A percentile compares a stretch with the other conserved stretches of the same genome.
phyloP scores from a whole-genome alignment of 106 monocot species.

The Xerophyta viscosa region DNA sequence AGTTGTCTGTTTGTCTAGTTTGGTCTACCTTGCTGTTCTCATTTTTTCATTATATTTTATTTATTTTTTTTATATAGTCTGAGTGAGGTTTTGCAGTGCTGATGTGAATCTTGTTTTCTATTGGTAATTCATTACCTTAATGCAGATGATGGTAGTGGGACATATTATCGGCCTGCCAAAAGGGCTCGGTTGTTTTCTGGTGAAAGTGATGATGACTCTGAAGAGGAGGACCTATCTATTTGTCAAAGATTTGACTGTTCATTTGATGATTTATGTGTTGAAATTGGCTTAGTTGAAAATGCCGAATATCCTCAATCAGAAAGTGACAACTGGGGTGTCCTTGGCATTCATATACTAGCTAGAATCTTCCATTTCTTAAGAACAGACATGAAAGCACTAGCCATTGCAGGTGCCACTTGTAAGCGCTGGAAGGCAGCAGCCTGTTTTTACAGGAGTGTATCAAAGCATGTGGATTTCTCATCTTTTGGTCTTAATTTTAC shows the following conservation, averaged over 20 bases:
- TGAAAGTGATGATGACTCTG: slow-evolving; percentile 46
- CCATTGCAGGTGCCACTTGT: slow-evolving; percentile 73
- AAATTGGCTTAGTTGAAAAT: slow-evolving; percentile 22
- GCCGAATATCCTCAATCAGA: slow-evolving; percentile 8
- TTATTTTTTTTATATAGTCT: background rate
- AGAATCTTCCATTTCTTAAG: slow-evolving; percentile 88
- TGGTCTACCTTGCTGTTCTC: too few relatives aligned
- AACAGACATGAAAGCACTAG: slow-evolving; percentile 64
- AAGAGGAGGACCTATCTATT: slow-evolving; percentile 32
- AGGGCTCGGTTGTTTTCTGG: slow-evolving; percentile 46
- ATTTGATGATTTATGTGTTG: slow-evolving; percentile 76
- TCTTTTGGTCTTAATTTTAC: slow-evolving; percentile 55
- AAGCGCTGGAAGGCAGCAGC: slow-evolving; percentile 72
- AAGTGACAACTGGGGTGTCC: slow-evolving; percentile 62
- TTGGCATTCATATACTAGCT: slow-evolving; percentile 52
- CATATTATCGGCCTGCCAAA: slow-evolving; percentile 40
- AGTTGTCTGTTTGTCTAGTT: too few relatives aligned
- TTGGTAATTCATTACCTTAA: slow-evolving; percentile 1
- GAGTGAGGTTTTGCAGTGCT: background rate
- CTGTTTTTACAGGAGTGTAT: slow-evolving; percentile 58
- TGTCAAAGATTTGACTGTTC: slow-evolving; percentile 35
- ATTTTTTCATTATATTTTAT: too few relatives aligned
- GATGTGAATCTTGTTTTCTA: background rate
- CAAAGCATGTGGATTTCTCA: slow-evolving; percentile 73
- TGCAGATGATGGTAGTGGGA: slow-evolving; percentile 38